Percentiles rank a stretch among this genome's conserved stretches.
Evolutionary conservation across 192 early-diverging fungal species (phyloP).

Genomic region (Umbelopsis vinacea): DNA sequence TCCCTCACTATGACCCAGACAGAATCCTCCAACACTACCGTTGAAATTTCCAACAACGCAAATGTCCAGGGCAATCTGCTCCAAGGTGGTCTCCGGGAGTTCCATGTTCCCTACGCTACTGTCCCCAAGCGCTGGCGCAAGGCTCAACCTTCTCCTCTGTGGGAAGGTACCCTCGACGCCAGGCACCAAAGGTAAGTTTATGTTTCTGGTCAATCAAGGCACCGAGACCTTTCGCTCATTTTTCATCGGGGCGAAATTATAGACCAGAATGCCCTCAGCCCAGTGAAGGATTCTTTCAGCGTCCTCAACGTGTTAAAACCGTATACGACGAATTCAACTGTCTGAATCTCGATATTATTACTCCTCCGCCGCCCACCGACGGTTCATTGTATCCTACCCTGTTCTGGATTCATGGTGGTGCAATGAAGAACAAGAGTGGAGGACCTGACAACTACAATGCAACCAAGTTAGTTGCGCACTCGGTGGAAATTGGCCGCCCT

Average conservation of each 20-base stretch:
- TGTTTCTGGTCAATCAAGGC: too few species aligned
- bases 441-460: slow-evolving; percentile 17
- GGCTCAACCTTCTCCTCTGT: slow-evolving; percentile 27
- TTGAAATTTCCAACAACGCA: neutral
- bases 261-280: slow-evolving; percentile 10
- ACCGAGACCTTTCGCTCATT: neutral
- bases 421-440: neutral
- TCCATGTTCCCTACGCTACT: slow-evolving; percentile 43
- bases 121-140: slow-evolving; percentile 40
- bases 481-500: slow-evolving; percentile 29
- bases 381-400: neutral
- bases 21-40: neutral
- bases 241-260: too few species aligned
- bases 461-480: slow-evolving; percentile 26
- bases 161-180: slow-evolving; percentile 37
- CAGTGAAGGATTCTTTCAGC: neutral
- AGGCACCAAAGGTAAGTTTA: slow-evolving; percentile 23
- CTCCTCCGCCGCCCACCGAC: slow-evolving; percentile 22
- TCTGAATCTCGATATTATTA: slow-evolving; percentile 51
- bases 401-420: neutral
- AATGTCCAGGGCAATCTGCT: neutral
- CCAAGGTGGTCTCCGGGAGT: neutral
- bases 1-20: neutral
- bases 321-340: slow-evolving; percentile 44
- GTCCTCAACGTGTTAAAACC: neutral